Evolutionary conservation across 2,329 filamentous ascomycete genomes (phyloP).

Genomic region (Zelopaecilomyces penicillatus): DNA sequence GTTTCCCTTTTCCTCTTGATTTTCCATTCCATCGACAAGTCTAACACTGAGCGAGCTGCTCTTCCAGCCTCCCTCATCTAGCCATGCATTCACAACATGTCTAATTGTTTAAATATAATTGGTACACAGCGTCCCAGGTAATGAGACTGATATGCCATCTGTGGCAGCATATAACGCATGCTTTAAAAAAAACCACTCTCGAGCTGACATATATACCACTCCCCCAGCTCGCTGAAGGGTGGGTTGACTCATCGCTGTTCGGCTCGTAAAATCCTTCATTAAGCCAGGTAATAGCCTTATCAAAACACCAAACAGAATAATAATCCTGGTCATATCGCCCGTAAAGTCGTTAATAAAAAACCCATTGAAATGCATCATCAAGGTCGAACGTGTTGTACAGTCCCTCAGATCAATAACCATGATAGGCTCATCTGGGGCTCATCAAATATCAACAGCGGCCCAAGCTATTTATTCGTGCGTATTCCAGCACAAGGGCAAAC

Average conservation of each 20-base stretch:
- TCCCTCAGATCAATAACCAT: constrained; percentile 10
- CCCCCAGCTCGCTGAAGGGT: too few species aligned
- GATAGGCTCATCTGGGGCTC: constrained; percentile 4
- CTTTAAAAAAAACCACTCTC: too few species aligned
- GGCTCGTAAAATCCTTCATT: too few species aligned
- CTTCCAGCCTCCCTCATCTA: constrained; percentile 11
- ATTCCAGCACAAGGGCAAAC: constrained; percentile 16
- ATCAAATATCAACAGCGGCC: constrained; percentile 11
- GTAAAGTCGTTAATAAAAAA: constrained; percentile 14
- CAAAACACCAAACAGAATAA: constrained; percentile 10
- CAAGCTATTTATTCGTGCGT: constrained; percentile 14
- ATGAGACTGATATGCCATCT: constrained; percentile 11
- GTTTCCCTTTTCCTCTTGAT: background rate
- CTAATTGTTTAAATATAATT: constrained; percentile 21
- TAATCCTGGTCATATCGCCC: constrained; percentile 14
- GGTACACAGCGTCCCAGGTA: constrained; percentile 21
- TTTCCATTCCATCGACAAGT: background rate
- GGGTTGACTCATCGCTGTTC: too few species aligned
- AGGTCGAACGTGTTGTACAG: constrained; percentile 14
- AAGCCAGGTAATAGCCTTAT: background rate
- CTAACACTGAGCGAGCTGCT: too few species aligned
- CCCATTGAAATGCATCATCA: constrained; percentile 17
- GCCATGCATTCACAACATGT: constrained; percentile 19
- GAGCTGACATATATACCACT: too few species aligned
- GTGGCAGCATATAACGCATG: too few species aligned